Conservation (phyloP, 495 filamentous ascomycete genomes). For the Aspergillus saccharolyticus region DNA sequence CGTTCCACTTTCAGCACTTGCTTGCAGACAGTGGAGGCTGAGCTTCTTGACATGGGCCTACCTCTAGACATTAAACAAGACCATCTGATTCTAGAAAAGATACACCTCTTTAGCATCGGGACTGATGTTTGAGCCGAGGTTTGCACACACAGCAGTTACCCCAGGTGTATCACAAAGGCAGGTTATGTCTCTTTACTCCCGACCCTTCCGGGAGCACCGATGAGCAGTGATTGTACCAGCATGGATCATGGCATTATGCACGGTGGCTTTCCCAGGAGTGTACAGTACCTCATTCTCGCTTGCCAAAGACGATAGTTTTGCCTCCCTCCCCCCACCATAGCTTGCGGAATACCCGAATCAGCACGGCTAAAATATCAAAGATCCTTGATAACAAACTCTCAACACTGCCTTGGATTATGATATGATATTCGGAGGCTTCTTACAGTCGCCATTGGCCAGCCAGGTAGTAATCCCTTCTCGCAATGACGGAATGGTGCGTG, state of each 20-base stretch:
- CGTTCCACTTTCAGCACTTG: slow-evolving; percentile 7
- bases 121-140: neutral
- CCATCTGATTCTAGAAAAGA: neutral
- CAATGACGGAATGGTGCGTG: neutral
- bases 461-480: neutral
- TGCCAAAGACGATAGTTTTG: neutral
- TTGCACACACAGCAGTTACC: neutral
- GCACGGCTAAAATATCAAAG: neutral
- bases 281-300: neutral
- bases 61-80: neutral
- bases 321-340: neutral
- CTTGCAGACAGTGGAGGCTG: slow-evolving; percentile 1
- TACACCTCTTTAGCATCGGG: neutral
- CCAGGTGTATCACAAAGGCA: neutral
- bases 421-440: neutral
- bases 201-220: neutral
- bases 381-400: neutral
- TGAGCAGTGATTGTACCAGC: neutral
- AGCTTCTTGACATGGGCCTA: slow-evolving; percentile 3
- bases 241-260: neutral
- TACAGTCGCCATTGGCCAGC: neutral
- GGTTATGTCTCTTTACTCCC: neutral
- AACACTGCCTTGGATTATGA: neutral
- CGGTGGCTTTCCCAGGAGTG: neutral
- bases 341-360: neutral